Conservation (phyloP, 192 early-diverging fungal genomes). For the Linnemannia zychae region DNA sequence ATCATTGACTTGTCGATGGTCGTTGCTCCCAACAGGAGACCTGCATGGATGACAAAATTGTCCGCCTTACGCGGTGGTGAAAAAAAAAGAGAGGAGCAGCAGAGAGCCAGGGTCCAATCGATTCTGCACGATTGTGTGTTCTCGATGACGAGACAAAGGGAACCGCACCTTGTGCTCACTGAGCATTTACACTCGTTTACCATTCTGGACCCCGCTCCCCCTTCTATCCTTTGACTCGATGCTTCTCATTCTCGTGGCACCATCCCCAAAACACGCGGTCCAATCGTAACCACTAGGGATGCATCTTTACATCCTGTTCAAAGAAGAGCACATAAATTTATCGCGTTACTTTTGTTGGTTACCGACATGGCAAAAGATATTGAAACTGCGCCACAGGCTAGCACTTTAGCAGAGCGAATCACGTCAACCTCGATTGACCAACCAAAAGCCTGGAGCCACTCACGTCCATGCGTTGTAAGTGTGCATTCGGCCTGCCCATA, state of each 20-base stretch:
- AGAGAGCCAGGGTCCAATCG: slow-evolving; percentile 42
- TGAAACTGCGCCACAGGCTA: not conserved
- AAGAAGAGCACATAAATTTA: too few relatives aligned
- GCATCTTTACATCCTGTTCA: too few relatives aligned
- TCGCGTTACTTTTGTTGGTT: too few relatives aligned
- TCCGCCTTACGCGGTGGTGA: not conserved
- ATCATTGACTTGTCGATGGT: too few relatives aligned
- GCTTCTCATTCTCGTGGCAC: not conserved
- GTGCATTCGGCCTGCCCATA: not conserved
- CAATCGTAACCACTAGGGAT: too few relatives aligned
- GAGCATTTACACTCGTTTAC: not conserved
- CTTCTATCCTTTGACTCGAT: not conserved
- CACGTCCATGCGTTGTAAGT: slow-evolving; percentile 11
- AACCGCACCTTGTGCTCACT: not conserved
- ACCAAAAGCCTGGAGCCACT: slow-evolving; percentile 12
- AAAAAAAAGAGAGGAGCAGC: not conserved
- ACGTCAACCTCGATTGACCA: not conserved
- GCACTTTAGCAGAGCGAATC: not conserved
- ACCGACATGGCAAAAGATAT: not conserved
- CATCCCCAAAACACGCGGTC: not conserved
- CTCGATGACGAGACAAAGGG: not conserved
- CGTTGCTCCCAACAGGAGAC: not conserved
- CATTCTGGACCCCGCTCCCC: not conserved
- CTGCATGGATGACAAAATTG: not conserved
- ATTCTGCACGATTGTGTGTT: slow-evolving; percentile 22